These are phyloP conservation scores for Arthrobotrys sphaeroides DNA, from an alignment of 2,329 filamentous ascomycete species.

Conservation along the genomic window DNA sequence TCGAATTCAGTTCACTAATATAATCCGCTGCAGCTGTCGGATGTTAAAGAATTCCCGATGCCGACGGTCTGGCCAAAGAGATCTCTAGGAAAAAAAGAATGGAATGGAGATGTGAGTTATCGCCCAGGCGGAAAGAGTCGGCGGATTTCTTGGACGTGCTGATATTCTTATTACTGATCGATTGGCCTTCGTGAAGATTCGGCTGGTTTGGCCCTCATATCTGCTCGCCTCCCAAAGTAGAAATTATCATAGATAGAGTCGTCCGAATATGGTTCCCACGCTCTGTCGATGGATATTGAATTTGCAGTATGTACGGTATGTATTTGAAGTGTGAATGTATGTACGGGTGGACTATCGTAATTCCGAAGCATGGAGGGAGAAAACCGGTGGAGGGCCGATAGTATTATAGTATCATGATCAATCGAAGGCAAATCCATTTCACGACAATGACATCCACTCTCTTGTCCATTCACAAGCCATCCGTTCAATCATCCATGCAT, in stretches of 20 bases:
- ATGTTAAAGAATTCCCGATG: constrained; percentile 24
- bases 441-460: no score
- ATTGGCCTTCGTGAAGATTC: constrained; percentile 32
- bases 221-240: background rate
- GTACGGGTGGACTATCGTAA: background rate
- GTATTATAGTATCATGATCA: constrained; percentile 13
- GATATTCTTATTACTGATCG: constrained; percentile 37
- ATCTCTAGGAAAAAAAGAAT: background rate
- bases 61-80: no score
- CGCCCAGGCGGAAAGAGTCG: constrained; percentile 35
- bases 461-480: background rate
- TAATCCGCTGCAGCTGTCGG: background rate
- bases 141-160: background rate
- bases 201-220: background rate
- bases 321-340: background rate
- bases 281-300: no score
- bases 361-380: background rate
- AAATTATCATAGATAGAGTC: no score
- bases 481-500: no score
- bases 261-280: no score
- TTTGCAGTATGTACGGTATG: no score
- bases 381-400: background rate
- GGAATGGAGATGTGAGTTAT: background rate
- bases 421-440: constrained; percentile 11
- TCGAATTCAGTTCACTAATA: background rate